Evolutionary conservation across 1,284 basidiomycete species (phyloP), one percentile per base, ranked within the genome.

Genomic region (Trichosporon coremiiforme): DNA sequence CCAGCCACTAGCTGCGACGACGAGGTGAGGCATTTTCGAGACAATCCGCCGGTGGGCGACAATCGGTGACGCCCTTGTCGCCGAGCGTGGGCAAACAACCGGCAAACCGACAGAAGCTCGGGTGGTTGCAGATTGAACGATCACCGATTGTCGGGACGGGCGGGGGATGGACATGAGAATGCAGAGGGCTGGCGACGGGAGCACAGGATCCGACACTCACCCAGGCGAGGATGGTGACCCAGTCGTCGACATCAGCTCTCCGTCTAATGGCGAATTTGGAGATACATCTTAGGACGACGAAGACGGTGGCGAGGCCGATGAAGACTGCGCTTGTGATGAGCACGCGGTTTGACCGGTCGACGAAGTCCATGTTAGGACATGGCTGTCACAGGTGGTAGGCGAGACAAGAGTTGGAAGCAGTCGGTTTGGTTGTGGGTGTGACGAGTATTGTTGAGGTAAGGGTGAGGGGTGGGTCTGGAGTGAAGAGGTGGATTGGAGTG

Each of bases 221-320:
- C 81, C 82, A 84, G 50, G 79, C 79, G 4, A 82, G 20, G 10
- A 82, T 71, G 1, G 80, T 77, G 25, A 82, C 72, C 36, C 70
- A 75, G 71, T 84, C 82, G 68, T 82, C 82, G 62, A 71, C 68
- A 45, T 76, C 79, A n/a, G 71, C 62, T 53, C 75, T 76, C 66
- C 74, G 74, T n/a, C 77, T 75, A n/a, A 83, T 76, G 36, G 75
- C 75, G 66, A 78, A 78, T 73, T 82, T 84, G 45, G 82, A 83
- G 22, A 80, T 66, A 20, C 80, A 70, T 35, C 82, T 74, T 62
- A 80, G 64, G 1, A 66, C 73, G 25, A 75, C 73, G 66, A 84
- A 82, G 29, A 77, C 68, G 22, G 81, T 82, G 2, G 81, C 78
- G 12, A 83, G 29, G 36, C 76, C 72, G 35, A 78, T 67, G 68